These are phyloP conservation scores for Fraxinus americana DNA, from an alignment of 257 asterid genomes.

Conservation along the genomic window DNA sequence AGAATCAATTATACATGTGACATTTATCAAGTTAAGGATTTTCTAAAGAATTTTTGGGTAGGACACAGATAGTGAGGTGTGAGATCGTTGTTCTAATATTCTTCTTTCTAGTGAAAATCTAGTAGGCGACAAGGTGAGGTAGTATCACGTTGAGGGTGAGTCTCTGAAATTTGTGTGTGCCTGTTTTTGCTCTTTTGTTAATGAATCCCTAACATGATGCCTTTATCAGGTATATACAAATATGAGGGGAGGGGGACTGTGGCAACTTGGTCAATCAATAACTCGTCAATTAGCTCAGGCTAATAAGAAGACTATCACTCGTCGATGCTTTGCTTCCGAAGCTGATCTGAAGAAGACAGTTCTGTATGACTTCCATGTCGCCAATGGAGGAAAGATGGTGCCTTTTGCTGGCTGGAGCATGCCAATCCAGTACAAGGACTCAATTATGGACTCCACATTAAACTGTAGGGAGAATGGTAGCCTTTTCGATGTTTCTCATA, in stretches of 20 bases:
- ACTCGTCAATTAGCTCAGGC: conserved; percentile 76
- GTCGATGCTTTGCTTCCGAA: conserved; percentile 87
- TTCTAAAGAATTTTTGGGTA: neutral
- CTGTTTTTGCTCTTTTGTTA: neutral
- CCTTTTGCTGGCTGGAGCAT: conserved; percentile 99
- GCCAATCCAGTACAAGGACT: conserved; percentile 99
- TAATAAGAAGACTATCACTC: conserved; percentile 67
- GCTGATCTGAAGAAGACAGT: conserved; percentile 96
- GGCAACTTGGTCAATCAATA: conserved; percentile 96
- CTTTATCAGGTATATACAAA: conserved; percentile 37
- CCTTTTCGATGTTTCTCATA: conserved; percentile 93
- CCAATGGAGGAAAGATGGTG: conserved; percentile 96
- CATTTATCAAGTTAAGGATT: neutral
- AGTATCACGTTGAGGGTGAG: neutral
- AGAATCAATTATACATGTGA: neutral
- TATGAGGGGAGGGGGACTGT: conserved; percentile 94
- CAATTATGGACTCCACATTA: conserved; percentile 92
- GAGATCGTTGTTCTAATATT: neutral
- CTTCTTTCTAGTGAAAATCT: neutral
- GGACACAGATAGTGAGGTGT: neutral
- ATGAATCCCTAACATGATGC: neutral
- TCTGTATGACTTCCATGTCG: conserved; percentile 87
- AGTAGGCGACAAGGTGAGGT: neutral
- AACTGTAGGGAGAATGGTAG: conserved; percentile 96
- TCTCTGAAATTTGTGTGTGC: neutral